phyloP scores from a whole-genome alignment of 2,329 filamentous ascomycete genomes.

The Tolypocladium endophyticum region DNA sequence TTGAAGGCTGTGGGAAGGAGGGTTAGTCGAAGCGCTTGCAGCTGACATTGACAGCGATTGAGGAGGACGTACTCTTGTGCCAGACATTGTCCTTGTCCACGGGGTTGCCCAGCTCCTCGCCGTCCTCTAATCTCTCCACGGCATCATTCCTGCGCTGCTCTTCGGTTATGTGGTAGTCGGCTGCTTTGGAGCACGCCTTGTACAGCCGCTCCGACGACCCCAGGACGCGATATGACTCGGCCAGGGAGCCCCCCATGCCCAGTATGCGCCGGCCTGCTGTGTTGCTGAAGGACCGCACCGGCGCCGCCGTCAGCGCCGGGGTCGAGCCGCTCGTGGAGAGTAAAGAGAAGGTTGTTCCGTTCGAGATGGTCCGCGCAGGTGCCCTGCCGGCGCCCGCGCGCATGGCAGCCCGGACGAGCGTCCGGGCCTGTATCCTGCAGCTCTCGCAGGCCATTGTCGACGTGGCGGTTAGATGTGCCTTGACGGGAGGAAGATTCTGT shows the following conservation, averaged over 20 bases:
- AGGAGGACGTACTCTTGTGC: conserved; percentile 57
- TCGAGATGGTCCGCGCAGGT: conserved; percentile 9
- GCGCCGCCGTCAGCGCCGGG: conserved; percentile 2
- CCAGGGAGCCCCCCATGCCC: conserved; percentile 20
- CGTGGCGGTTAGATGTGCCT: background rate
- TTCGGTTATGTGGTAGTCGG: conserved; percentile 66
- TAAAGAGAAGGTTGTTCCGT: background rate
- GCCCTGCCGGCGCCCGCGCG: conserved; percentile 17
- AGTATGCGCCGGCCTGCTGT: conserved; percentile 21
- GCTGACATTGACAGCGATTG: background rate
- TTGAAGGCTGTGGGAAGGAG: conserved; percentile 48
- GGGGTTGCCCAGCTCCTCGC: conserved; percentile 64
- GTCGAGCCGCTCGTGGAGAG: background rate
- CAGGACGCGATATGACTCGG: conserved; percentile 61
- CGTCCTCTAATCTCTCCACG: conserved; percentile 61
- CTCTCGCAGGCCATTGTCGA: conserved; percentile 36
- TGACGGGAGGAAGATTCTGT: background rate
- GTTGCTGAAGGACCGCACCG: conserved; percentile 24
- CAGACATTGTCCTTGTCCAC: conserved; percentile 36
- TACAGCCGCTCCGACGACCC: conserved; percentile 70
- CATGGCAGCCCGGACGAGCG: conserved; percentile 23
- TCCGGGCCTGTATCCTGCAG: conserved; percentile 34
- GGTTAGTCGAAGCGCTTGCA: background rate
- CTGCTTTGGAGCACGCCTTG: conserved; percentile 61
- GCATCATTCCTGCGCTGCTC: conserved; percentile 53